phyloP scores from a whole-genome alignment of 208 protist species.

The Jaenimonas drosophilae region DNA sequence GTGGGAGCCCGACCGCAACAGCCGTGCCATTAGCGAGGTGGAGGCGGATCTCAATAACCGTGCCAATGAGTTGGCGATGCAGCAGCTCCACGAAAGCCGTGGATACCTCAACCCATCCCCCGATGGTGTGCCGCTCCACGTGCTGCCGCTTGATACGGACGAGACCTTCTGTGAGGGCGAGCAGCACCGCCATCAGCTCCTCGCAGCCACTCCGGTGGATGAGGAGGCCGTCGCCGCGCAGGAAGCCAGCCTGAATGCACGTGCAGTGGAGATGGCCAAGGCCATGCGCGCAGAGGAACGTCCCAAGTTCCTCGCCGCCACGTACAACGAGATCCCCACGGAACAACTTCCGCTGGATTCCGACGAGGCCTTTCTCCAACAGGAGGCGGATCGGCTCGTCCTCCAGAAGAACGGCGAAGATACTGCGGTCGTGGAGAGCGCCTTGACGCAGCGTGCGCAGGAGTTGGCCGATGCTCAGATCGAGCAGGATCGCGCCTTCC shows the following conservation, averaged over 20 bases:
- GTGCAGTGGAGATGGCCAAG: conserved; percentile 57
- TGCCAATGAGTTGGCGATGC: conserved; percentile 41
- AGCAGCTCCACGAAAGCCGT: conserved; percentile 35
- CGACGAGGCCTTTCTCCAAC: conserved; percentile 47
- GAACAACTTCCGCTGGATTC: conserved; percentile 59
- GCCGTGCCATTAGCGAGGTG: conserved; percentile 30
- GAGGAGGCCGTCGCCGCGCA: conserved; percentile 43
- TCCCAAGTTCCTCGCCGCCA: conserved; percentile 32
- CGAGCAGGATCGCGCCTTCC: conserved; percentile 15
- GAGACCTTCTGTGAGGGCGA: conserved; percentile 32
- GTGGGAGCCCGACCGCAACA: conserved; percentile 48
- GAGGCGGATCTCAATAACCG: conserved; percentile 51
- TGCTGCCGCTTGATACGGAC: conserved; percentile 45
- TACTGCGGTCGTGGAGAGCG: conserved; percentile 1
- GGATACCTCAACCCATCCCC: conserved; percentile 51
- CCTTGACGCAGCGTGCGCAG: conserved; percentile 16
- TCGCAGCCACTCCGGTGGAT: conserved; percentile 27
- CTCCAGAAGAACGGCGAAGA: conserved; percentile 2
- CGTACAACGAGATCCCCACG: conserved; percentile 34
- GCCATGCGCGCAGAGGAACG: conserved; percentile 58
- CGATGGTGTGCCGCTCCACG: conserved; percentile 42
- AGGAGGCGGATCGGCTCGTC: conserved; percentile 46
- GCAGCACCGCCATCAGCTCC: conserved; percentile 44
- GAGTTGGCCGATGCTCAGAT: conserved; percentile 15
- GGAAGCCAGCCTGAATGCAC: conserved; percentile 72